Base-by-base conservation (phyloP, 768 basidiomycete genomes). In the Leucosporidium scottii region DNA sequence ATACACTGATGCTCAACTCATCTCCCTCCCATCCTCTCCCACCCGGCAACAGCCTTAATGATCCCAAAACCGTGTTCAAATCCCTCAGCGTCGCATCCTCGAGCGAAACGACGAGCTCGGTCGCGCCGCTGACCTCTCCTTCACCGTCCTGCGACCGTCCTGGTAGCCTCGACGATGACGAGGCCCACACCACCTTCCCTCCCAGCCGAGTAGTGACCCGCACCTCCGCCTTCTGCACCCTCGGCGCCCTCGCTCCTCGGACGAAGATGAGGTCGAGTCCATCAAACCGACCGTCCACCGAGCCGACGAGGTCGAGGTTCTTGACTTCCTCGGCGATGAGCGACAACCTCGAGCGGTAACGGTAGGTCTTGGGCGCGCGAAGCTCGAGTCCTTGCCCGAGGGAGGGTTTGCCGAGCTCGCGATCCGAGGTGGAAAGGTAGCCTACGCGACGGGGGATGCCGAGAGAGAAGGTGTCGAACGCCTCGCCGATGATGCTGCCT, bases 191-290 rank as follows among this genome's bases (percentile, higher is more conserved):
- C 25, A 70, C 28, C 3, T 64, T 27, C 1, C 66, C 68, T 15
- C 72, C 66, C 0, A 1, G 2, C 3, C 30, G 1, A 20, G 65
- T 67, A 7, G 56, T 25, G 34, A 70, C 39, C 15, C 27, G 25
- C 1, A 70, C 15, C 36, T 25, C 27, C 17, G 56, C 54, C 17
- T 12, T 28, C 51, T 18, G 9, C 1, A 28, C 62, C 36, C 18
- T 34, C 21, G 50, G 68, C 61, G 6, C 7, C 21, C 3, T 28
- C 39, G 28, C 15, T 2, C 59, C 64, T 1, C 65, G 67, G 4
- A 72, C 36, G 34, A 59, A 58, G 59, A 72, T 53, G 62, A 67
- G 51, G 68, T 72, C 68, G 39, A 69, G 39, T 0, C 71, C 68
- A 17, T 65, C 68, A 34, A 73, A 73, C 15, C 31, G 23, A 12